Base-by-base conservation (phyloP, 1,139 yeast species). In the Chernovozyma aurita region DNA sequence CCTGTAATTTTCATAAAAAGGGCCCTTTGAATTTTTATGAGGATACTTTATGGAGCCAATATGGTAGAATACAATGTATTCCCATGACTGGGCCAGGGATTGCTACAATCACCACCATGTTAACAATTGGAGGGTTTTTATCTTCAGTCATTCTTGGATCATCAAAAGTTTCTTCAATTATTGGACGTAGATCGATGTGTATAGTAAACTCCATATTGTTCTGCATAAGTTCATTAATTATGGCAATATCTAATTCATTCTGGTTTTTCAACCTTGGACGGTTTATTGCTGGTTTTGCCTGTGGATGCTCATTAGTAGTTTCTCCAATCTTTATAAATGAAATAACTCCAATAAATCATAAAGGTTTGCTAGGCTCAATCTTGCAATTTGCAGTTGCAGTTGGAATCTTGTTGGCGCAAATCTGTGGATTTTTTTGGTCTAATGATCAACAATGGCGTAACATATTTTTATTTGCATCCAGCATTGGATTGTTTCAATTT, bases 271-370 rank as follows among this genome's bases (percentile, higher is more conserved):
- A 55, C 36, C 4, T 52, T 1, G 71, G 71, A 0, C 45, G 71
- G 15, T 48, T 65, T 24, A 34, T 62, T 9, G 52, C 52, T 35
- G 72, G 72, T 1, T 32, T 61, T n/a, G 71, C 64, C 4, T 67
- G 70, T 2, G 72, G 71, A 2, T 50, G 63, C 9, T 53, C 67
- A 1, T 53, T 65, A 36, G 63, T 65, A 12, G 57, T 63, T 29
- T 58, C 70, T 7, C 72, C 71, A 2, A 59, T 66, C 20, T 50
- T 65, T 35, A 53, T 66, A 28, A 65, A 59, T 42, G 71, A 65
- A 38, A 41, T 65, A 26, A 55, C 72, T 2, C 70, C 72, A 0
- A 46, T 54, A 13, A 63, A 63, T 41, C 68, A 63, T 37, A 45
- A 70, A 21, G 72, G 72, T 4, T 53, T 64, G 13, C 44, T 66